Percentiles rank a stretch among this genome's conserved stretches.
These are phyloP conservation scores for Apostasia shenzhenica DNA, from an alignment of 106 monocot genomes.

Conservation along the genomic window DNA sequence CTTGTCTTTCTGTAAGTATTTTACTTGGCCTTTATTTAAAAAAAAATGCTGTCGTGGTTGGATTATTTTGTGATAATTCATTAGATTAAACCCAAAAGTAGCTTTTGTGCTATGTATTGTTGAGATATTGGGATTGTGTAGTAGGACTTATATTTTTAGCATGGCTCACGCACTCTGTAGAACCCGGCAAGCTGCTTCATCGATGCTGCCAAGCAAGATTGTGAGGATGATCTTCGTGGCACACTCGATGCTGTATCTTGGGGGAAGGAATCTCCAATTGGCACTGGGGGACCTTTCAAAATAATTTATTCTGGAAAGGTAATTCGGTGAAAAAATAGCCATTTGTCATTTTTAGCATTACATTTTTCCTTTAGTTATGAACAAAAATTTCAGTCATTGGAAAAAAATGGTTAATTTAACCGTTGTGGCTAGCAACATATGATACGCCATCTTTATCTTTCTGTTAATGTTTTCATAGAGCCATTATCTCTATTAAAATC, in stretches of 20 bases:
- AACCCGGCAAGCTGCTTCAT: slow-evolving; percentile 58
- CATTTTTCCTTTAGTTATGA: no score
- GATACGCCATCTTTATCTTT: no score
- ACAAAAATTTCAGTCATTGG: no score
- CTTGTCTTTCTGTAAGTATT: slow-evolving; percentile 69
- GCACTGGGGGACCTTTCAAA: slow-evolving; percentile 75
- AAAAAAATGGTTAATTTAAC: no score
- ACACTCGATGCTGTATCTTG: slow-evolving; percentile 69
- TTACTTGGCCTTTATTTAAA: neutral
- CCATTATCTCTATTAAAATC: no score
- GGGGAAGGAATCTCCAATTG: slow-evolving; percentile 76
- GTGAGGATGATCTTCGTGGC: slow-evolving; percentile 52
- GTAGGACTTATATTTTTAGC: neutral
- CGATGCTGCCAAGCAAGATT: slow-evolving; percentile 65
- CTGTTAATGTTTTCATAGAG: no score
- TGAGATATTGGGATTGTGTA: no score
- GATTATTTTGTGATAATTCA: neutral
- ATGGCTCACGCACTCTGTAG: slow-evolving; percentile 24
- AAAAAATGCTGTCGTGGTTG: neutral
- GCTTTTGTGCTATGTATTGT: no score
- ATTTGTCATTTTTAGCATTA: neutral
- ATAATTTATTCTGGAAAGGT: slow-evolving; percentile 70
- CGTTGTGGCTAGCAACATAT: no score
- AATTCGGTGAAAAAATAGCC: neutral
- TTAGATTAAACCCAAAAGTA: no score